These are phyloP conservation scores for Mollisia scopiformis DNA, from an alignment of 2,329 filamentous ascomycete species.

Conservation along the genomic window DNA sequence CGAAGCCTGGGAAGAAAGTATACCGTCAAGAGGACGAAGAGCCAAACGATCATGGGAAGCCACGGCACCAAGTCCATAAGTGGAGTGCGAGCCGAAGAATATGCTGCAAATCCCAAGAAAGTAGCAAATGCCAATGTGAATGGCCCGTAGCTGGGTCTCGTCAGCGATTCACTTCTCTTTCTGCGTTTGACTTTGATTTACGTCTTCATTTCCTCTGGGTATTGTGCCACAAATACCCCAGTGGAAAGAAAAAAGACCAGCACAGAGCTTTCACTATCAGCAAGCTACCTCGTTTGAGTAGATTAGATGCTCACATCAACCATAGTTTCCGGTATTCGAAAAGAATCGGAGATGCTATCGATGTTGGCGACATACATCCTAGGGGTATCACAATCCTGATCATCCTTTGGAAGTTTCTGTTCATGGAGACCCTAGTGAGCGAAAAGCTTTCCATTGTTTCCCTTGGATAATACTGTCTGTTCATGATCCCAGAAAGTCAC, in stretches of 20 bases:
- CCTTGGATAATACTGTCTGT: not conserved
- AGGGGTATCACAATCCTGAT: slow-evolving; percentile 2
- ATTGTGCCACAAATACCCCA: slow-evolving; percentile 3
- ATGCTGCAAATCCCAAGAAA: slow-evolving; percentile 7
- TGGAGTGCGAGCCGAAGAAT: slow-evolving; percentile 12
- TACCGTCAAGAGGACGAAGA: slow-evolving; percentile 18
- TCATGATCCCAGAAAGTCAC: not conserved
- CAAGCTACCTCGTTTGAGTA: not conserved
- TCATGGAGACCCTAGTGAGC: not conserved
- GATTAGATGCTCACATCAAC: slow-evolving; percentile 11
- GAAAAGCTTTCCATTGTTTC: not conserved
- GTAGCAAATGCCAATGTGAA: not conserved
- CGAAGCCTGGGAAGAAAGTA: slow-evolving; percentile 13
- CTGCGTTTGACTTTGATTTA: slow-evolving; percentile 8
- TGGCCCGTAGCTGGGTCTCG: slow-evolving; percentile 2
- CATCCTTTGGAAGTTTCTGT: not conserved
- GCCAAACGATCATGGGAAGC: slow-evolving; percentile 14
- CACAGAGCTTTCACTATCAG: not conserved
- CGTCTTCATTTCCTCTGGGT: slow-evolving; percentile 16
- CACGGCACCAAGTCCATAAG: slow-evolving; percentile 16
- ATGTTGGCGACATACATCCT: slow-evolving; percentile 12
- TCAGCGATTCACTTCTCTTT: no score
- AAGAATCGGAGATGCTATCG: slow-evolving; percentile 19
- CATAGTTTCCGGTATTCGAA: slow-evolving; percentile 7
- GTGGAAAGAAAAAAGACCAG: slow-evolving; percentile 5